Conservation (phyloP, 2,329 filamentous ascomycete genomes). For the Stachybotrys echinatus region DNA sequence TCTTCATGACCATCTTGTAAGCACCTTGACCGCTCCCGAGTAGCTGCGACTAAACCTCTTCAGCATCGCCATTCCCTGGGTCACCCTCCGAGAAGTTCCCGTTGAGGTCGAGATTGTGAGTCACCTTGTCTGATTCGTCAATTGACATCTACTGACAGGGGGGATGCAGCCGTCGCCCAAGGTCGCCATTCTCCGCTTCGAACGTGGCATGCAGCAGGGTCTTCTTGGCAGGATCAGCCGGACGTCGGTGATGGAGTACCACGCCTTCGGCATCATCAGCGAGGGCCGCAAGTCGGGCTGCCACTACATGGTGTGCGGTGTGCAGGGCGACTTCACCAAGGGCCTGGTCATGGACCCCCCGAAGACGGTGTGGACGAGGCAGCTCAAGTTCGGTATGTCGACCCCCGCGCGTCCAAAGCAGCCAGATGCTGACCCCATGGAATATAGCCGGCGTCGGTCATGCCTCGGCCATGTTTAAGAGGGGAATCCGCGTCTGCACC, state of each 20-base stretch:
- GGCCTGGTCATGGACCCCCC: slow-evolving; percentile 32
- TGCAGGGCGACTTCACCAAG: slow-evolving; percentile 35
- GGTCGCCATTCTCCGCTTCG: slow-evolving; percentile 31
- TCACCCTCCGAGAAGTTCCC: slow-evolving; percentile 31
- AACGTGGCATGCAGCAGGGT: slow-evolving; percentile 35
- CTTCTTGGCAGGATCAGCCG: slow-evolving; percentile 34
- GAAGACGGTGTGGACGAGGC: slow-evolving; percentile 32
- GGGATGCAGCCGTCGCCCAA: slow-evolving; percentile 35
- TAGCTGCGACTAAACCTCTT: slow-evolving; percentile 13
- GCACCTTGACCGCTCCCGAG: too few species aligned
- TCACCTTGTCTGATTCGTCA: too few species aligned
- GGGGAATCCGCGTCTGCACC: slow-evolving; percentile 34
- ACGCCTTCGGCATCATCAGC: slow-evolving; percentile 36
- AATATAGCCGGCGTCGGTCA: slow-evolving; percentile 32
- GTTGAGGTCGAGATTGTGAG: slow-evolving; percentile 34
- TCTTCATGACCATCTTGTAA: slow-evolving; percentile 34
- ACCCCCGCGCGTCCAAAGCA: too few species aligned
- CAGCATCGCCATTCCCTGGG: slow-evolving; percentile 33
- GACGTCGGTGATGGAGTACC: slow-evolving; percentile 36
- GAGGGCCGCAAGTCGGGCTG: slow-evolving; percentile 26
- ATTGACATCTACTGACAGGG: too few species aligned
- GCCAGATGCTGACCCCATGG: too few species aligned
- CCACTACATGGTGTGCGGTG: slow-evolving; percentile 37
- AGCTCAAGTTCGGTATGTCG: slow-evolving; percentile 32
- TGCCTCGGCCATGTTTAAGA: slow-evolving; percentile 35